Percentiles rank a stretch among this genome's conserved stretches.
Conservation (phyloP, 805 yeast species). For the Starmerella floris region DNA sequence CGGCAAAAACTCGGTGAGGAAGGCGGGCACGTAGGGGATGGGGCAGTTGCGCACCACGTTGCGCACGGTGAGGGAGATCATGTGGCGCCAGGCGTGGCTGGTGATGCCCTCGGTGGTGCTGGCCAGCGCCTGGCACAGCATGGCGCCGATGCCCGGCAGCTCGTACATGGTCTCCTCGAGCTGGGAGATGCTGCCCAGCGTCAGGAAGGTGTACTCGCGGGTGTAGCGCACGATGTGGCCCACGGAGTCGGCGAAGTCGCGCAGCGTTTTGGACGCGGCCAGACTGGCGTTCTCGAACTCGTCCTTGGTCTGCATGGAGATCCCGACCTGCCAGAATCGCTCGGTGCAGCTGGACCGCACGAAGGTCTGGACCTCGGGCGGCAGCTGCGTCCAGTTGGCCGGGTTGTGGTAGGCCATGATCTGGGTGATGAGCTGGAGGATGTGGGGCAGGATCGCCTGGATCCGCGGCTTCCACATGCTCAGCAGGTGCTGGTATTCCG, state of each 20-base stretch:
- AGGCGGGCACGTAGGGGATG: constrained; percentile 44
- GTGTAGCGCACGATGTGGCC: constrained; percentile 94
- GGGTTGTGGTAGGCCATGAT: constrained; percentile 93
- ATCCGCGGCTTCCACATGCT: constrained; percentile 86
- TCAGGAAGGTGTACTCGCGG: constrained; percentile 84
- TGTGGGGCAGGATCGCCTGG: constrained; percentile 81
- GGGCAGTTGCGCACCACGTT: constrained; percentile 87
- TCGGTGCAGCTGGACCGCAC: constrained; percentile 83
- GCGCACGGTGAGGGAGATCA: constrained; percentile 78
- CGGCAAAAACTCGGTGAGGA: constrained; percentile 69
- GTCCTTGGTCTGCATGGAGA: constrained; percentile 84
- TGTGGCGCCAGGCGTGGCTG: constrained; percentile 92
- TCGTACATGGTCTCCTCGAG: constrained; percentile 80
- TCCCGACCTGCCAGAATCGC: constrained; percentile 97
- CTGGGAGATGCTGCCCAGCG: constrained; percentile 79
- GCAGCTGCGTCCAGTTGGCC: constrained; percentile 75
- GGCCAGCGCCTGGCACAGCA: constrained; percentile 77
- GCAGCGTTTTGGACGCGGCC: constrained; percentile 79
- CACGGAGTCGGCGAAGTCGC: constrained; percentile 95
- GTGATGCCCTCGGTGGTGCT: constrained; percentile 68
- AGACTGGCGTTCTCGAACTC: constrained; percentile 89
- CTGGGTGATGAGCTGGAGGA: constrained; percentile 73
- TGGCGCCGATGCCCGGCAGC: constrained; percentile 63
- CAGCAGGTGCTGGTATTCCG: constrained; percentile 56
- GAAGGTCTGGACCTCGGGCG: constrained; percentile 80